Percentiles rank a stretch among this genome's conserved stretches.
These are phyloP conservation scores for Ustilago tritici DNA, from an alignment of 1,284 basidiomycete genomes.

Conservation along the genomic window DNA sequence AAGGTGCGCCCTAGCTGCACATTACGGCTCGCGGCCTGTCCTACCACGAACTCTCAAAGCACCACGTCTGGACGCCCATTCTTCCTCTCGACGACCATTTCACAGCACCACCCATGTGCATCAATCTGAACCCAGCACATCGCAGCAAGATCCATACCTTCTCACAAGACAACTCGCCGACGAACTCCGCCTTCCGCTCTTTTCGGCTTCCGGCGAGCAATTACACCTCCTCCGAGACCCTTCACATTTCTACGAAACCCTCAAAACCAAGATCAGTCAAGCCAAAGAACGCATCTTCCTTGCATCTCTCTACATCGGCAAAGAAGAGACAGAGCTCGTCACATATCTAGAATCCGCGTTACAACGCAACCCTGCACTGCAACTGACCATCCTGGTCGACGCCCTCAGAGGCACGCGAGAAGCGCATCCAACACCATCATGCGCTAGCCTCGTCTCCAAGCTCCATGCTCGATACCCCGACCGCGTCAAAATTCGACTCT, in stretches of 20 bases:
- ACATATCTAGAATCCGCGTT: conserved; percentile 48
- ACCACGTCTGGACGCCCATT: not conserved
- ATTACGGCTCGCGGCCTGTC: not conserved
- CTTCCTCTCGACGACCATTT: not conserved
- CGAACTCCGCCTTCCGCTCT: conserved; percentile 35
- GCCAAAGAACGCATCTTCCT: conserved; percentile 60
- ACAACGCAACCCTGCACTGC: conserved; percentile 75
- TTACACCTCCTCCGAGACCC: conserved; percentile 44
- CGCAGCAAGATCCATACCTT: conserved; percentile 17
- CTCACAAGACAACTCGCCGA: conserved; percentile 30
- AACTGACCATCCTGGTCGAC: conserved; percentile 84
- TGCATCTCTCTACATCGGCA: conserved; percentile 63
- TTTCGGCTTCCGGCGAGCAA: conserved; percentile 40
- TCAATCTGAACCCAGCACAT: not conserved
- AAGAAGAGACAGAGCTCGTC: conserved; percentile 59
- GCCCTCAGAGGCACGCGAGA: conserved; percentile 91
- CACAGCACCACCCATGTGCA: not conserved
- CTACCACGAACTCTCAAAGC: not conserved
- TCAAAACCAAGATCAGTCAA: conserved; percentile 36
- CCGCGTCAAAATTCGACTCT: conserved; percentile 80
- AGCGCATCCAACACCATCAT: conserved; percentile 73
- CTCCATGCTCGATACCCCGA: conserved; percentile 74
- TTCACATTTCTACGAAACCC: conserved; percentile 42
- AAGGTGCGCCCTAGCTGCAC: not conserved
- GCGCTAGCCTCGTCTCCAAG: conserved; percentile 66